Evolutionary conservation across 371 early-diverging fungal species (phyloP).

Genomic region (Rhizopus arrhizus): DNA sequence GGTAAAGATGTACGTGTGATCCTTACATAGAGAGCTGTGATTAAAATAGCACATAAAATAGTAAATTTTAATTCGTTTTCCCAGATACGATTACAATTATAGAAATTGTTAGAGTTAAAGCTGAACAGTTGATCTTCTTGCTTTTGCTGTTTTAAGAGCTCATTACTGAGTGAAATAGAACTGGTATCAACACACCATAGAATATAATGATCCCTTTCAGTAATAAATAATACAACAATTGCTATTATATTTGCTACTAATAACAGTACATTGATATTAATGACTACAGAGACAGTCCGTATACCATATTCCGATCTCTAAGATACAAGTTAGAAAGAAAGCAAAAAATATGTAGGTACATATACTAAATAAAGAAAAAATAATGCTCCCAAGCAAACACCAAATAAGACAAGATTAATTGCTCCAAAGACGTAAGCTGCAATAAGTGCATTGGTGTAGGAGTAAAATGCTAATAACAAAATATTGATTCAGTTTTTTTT

Average conservation of each 20-base stretch:
- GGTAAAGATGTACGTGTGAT: background rate
- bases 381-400: slow-evolving; percentile 35
- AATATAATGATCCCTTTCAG: slow-evolving; percentile 23
- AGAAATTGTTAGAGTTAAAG: slow-evolving; percentile 32
- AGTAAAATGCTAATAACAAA: slow-evolving; percentile 41
- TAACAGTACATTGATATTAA: slow-evolving; percentile 25
- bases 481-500: background rate
- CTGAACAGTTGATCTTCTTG: slow-evolving; percentile 4
- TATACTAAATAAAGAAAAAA: slow-evolving; percentile 35
- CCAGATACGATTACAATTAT: slow-evolving; percentile 48
- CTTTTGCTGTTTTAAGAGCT: slow-evolving; percentile 3
- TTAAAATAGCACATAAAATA: slow-evolving; percentile 31
- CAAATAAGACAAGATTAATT: slow-evolving; percentile 39
- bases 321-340: background rate
- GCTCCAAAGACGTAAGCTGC: slow-evolving; percentile 43
- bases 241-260: slow-evolving; percentile 33
- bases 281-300: slow-evolving; percentile 16
- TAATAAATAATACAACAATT: slow-evolving; percentile 41
- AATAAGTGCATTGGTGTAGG: slow-evolving; percentile 20
- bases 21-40: slow-evolving; percentile 47
- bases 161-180: slow-evolving; percentile 12
- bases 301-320: slow-evolving; percentile 16
- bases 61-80: slow-evolving; percentile 51
- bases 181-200: slow-evolving; percentile 32
- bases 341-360: background rate